phyloP scores from a whole-genome alignment of 257 asterid genomes.

The Lantana camara region DNA sequence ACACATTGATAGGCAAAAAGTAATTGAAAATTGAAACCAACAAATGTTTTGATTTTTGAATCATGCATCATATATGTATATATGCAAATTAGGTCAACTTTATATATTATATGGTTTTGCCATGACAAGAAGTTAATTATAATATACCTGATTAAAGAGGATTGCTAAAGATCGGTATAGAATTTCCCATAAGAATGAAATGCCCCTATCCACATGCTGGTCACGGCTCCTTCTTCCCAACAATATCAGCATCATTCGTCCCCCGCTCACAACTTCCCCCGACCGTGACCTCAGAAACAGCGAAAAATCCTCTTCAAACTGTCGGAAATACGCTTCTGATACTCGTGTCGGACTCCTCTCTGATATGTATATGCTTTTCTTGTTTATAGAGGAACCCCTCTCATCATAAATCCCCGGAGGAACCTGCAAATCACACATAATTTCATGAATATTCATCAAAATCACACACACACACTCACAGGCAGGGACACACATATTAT shows the following conservation, averaged over 20 bases:
- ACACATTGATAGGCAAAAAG: no score
- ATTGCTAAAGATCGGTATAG: constrained; percentile 58
- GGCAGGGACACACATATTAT: no score
- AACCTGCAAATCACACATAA: constrained; percentile 19
- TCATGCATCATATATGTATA: no score
- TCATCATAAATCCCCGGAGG: constrained; percentile 53
- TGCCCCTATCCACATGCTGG: constrained; percentile 60
- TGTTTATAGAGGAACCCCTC: constrained; percentile 53
- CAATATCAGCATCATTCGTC: constrained; percentile 75
- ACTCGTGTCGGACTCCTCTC: constrained; percentile 62
- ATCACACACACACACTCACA: background rate
- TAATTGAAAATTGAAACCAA: no score
- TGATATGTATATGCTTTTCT: constrained; percentile 69
- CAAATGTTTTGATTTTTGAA: no score
- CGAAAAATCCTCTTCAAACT: constrained; percentile 67
- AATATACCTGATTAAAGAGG: constrained; percentile 55
- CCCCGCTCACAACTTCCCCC: constrained; percentile 60
- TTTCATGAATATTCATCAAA: background rate
- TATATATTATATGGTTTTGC: no score
- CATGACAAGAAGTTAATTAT: no score
- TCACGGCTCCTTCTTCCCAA: constrained; percentile 57
- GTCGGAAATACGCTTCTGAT: constrained; percentile 50
- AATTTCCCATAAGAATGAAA: constrained; percentile 72
- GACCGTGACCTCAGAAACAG: constrained; percentile 68
- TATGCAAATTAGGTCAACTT: no score